Evolutionary conservation across 176 grass and related monocot genomes (phyloP).

Genomic region (Avena eriantha): DNA sequence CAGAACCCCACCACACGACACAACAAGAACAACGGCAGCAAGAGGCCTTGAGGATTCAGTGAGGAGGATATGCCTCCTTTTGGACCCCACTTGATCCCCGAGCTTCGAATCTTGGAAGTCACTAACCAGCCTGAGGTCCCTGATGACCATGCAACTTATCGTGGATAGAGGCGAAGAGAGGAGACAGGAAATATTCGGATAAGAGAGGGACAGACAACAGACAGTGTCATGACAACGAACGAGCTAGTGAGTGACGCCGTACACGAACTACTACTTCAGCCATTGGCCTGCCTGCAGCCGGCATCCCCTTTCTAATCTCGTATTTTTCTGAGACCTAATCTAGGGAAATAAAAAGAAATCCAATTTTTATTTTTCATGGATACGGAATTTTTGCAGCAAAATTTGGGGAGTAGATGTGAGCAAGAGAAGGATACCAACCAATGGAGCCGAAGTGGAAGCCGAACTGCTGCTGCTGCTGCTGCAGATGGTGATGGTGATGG

Average conservation of each 20-base stretch:
- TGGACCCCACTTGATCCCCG: slow-evolving; percentile 49
- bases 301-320: neutral
- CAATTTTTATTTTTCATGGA: neutral
- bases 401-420: slow-evolving; percentile 9
- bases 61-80: slow-evolving; percentile 56
- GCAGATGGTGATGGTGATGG: slow-evolving; percentile 7
- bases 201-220: slow-evolving; percentile 56
- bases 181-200: slow-evolving; percentile 58
- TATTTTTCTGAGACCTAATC: slow-evolving; percentile 39
- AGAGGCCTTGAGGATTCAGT: slow-evolving; percentile 32
- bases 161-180: slow-evolving; percentile 39
- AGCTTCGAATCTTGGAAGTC: slow-evolving; percentile 58
- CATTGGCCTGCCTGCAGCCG: slow-evolving; percentile 33
- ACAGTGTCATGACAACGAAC: slow-evolving; percentile 61
- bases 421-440: slow-evolving; percentile 46
- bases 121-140: slow-evolving; percentile 51
- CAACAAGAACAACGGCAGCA: slow-evolving; percentile 32
- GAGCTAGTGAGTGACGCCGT: slow-evolving; percentile 39
- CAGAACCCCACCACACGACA: slow-evolving; percentile 50
- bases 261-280: slow-evolving; percentile 22
- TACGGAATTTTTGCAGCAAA: neutral
- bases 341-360: neutral
- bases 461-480: slow-evolving; percentile 42
- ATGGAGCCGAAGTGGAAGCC: slow-evolving; percentile 59
- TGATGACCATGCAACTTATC: slow-evolving; percentile 51